A percentile compares a stretch with the other conserved stretches of the same genome.
phyloP scores from a whole-genome alignment of 78 protist genomes.

The Dictyostelium citrinum region DNA sequence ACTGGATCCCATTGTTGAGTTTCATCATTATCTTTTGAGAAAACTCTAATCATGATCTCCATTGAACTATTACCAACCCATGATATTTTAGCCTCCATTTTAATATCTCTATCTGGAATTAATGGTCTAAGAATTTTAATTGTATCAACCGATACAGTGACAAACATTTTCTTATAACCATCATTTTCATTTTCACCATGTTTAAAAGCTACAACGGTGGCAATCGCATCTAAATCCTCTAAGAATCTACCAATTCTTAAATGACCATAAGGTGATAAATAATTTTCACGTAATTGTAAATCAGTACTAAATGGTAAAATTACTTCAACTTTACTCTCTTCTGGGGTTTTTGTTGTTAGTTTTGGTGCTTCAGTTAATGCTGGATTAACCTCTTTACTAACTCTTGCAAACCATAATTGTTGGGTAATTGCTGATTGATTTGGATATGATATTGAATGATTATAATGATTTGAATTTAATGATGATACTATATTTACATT shows the following conservation, averaged over 20 bases:
- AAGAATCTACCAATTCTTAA: conserved; percentile 72
- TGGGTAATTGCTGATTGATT: conserved; percentile 36
- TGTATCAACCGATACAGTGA: conserved; percentile 70
- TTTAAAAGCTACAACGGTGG: conserved; percentile 53
- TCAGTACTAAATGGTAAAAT: conserved; percentile 45
- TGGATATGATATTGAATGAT: neutral
- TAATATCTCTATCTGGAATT: conserved; percentile 58
- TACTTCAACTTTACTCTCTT: conserved; percentile 33
- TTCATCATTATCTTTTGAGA: neutral
- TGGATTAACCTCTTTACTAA: neutral
- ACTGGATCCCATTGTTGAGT: conserved; percentile 54
- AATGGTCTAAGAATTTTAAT: conserved; percentile 63
- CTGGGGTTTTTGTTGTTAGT: conserved; percentile 20
- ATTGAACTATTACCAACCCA: conserved; percentile 77
- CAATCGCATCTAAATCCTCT: conserved; percentile 79
- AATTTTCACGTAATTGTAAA: conserved; percentile 45
- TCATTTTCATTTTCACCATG: conserved; percentile 68
- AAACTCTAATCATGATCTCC: conserved; percentile 62
- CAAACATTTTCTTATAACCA: conserved; percentile 32
- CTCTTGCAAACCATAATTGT: conserved; percentile 29
- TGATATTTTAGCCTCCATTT: conserved; percentile 60
- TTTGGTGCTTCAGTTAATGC: neutral
- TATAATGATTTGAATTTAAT: neutral
- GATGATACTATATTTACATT: neutral
- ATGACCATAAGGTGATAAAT: conserved; percentile 61